These are phyloP conservation scores for Plantago ovata DNA, from an alignment of 257 asterid genomes.

Conservation along the genomic window DNA sequence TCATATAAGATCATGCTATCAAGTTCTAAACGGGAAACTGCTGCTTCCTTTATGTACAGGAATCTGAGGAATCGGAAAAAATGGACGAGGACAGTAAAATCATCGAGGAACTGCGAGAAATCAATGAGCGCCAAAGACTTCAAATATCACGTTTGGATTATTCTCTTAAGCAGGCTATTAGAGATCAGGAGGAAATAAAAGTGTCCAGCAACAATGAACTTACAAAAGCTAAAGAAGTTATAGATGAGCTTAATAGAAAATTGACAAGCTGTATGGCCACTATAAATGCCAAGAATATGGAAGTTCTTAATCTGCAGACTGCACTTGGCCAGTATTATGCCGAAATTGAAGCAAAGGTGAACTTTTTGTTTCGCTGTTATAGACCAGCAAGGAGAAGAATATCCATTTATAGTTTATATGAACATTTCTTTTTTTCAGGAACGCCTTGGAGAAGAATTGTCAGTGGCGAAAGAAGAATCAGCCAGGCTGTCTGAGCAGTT, in stretches of 20 bases:
- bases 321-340: conserved; percentile 99
- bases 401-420: conserved; percentile 4
- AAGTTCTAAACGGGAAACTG: conserved; percentile 9
- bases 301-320: conserved; percentile 92
- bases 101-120: conserved; percentile 81
- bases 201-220: conserved; percentile 51
- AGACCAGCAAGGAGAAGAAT: conserved; percentile 18
- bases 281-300: conserved; percentile 79
- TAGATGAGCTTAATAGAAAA: conserved; percentile 74
- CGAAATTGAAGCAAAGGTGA: conserved; percentile 96
- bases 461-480: conserved; percentile 67
- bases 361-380: conserved; percentile 14
- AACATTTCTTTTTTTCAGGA: conserved; percentile 48
- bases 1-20: conserved; percentile 19
- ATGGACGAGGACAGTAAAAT: conserved; percentile 95
- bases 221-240: conserved; percentile 61
- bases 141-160: conserved; percentile 74
- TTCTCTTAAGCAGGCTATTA: conserved; percentile 65
- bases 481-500: conserved; percentile 59
- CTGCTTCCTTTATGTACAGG: conserved; percentile 39
- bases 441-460: conserved; percentile 74
- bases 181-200: conserved; percentile 65
- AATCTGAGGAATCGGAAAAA: conserved; percentile 94
- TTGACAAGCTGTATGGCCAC: conserved; percentile 57
- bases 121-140: conserved; percentile 64